Base-by-base conservation (phyloP, 2,329 filamentous ascomycete species). In the Didymella keratinophila region DNA sequence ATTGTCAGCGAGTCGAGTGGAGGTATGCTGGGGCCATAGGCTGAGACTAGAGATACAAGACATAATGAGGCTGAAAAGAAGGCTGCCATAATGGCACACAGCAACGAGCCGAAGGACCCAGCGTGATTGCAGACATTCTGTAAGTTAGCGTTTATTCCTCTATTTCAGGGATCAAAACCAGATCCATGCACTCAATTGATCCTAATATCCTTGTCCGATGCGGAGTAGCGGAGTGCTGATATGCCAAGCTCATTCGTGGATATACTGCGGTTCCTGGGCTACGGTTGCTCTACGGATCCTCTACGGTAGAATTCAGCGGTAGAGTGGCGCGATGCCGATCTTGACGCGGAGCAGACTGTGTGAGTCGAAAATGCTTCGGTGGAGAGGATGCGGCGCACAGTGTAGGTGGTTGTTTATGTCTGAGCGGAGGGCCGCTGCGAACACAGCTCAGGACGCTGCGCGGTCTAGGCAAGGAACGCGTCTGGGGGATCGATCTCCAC, bases 1-100 rank as follows among this genome's bases (percentile, higher is more conserved):
- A 73, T 68, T 3, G 66, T 65, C 42, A 78, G 32, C 43, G 69
- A 72, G 25, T 65, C 66, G 52, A 70, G 55, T 25, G 67, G 64
- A 45, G 65, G 59, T 21, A 71, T 67, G 46, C 63, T 69, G 23
- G 68, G 58, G 34, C 60, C 50, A 20, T 61, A 58, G 34, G 60
- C 48, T 30, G 59, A 58, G 51, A 45, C 50, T 39, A 56, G 51
- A 53, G 58, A 52, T 52, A 60, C 28, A 42, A 53, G 48, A 57
- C 45, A 53, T 27, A 58, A 39, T 20, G 51, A 58, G 34, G 50
- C 45, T 50, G 45, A 51, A 34, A 53, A 36, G 48, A 56, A 54
- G 12, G 56, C 45, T 21, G 53, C 57, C 62, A 70, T 67, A 39
- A 28, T 58, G 44, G 46, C 30, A 36, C n/a, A 42, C 34, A 50